Evolutionary conservation across 352 stramenopile genomes (phyloP).

Genomic region (Globisporangium radiosum): DNA sequence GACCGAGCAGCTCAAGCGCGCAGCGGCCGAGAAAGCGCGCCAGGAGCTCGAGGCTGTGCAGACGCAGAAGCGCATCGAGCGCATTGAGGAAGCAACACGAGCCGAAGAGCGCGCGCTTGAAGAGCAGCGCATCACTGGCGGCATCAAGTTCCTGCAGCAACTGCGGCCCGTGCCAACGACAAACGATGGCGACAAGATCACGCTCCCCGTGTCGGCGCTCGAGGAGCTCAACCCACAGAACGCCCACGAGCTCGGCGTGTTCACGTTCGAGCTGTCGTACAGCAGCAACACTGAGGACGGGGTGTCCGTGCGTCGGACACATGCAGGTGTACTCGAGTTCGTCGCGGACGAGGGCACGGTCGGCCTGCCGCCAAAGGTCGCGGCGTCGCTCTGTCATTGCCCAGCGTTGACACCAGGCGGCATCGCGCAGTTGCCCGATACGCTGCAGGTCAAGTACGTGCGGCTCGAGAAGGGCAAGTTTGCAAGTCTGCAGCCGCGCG

Average conservation of each 20-base stretch:
- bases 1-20: slow-evolving; percentile 46
- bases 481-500: slow-evolving; percentile 56
- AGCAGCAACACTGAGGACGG: slow-evolving; percentile 1
- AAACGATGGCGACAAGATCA: slow-evolving; percentile 71
- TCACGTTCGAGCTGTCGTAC: slow-evolving; percentile 76
- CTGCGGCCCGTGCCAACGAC: slow-evolving; percentile 40
- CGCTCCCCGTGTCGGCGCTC: slow-evolving; percentile 64
- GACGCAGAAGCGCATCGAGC: slow-evolving; percentile 35
- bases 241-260: slow-evolving; percentile 65
- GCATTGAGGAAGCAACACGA: slow-evolving; percentile 29
- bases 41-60: slow-evolving; percentile 39
- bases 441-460: slow-evolving; percentile 63
- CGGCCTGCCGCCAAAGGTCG: slow-evolving; percentile 71
- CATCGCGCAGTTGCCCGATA: slow-evolving; percentile 16
- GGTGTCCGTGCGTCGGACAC: slow-evolving; percentile 32
- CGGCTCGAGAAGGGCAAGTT: slow-evolving; percentile 67
- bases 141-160: slow-evolving; percentile 53
- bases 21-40: slow-evolving; percentile 28
- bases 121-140: slow-evolving; percentile 62
- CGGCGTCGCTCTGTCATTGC: slow-evolving; percentile 49
- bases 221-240: slow-evolving; percentile 73
- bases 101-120: slow-evolving; percentile 48
- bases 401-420: neutral
- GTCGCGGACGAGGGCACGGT: slow-evolving; percentile 69
- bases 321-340: slow-evolving; percentile 79